phyloP scores from a whole-genome alignment of 1,284 basidiomycete species.

The Golubevia pallescens region DNA sequence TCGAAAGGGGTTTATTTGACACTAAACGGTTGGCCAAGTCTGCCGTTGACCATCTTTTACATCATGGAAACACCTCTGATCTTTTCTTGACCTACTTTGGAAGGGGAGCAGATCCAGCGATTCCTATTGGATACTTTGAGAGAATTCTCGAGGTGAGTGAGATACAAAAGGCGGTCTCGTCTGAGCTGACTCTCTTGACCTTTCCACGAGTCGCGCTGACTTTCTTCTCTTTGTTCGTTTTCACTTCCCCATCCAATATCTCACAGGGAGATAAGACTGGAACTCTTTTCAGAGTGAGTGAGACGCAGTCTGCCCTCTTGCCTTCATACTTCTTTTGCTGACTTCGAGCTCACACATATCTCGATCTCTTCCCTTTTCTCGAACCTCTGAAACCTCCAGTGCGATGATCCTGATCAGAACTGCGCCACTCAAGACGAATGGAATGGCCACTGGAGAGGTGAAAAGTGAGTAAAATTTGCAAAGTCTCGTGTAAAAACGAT shows the following conservation, averaged over 20 bases:
- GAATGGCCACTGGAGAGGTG: constrained; percentile 66
- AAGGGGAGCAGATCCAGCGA: constrained; percentile 45
- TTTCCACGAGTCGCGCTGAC: neutral
- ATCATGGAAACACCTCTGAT: constrained; percentile 59
- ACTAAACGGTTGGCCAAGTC: constrained; percentile 52
- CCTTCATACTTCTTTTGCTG: too few relatives aligned
- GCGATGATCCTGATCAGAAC: constrained; percentile 66
- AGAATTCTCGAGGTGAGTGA: constrained; percentile 35
- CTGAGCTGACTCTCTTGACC: too few relatives aligned
- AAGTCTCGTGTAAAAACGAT: neutral
- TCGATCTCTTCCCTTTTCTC: too few relatives aligned
- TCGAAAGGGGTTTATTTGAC: constrained; percentile 60
- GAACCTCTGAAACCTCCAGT: constrained; percentile 37
- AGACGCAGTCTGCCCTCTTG: too few relatives aligned
- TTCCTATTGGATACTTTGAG: constrained; percentile 56
- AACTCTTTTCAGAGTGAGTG: constrained; percentile 10
- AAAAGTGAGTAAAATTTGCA: constrained; percentile 43
- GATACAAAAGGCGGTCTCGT: too few relatives aligned
- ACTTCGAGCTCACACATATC: too few relatives aligned
- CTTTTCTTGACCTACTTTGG: constrained; percentile 66
- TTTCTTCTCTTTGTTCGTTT: neutral
- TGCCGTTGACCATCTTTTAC: constrained; percentile 57
- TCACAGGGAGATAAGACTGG: constrained; percentile 22
- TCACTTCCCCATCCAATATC: neutral
- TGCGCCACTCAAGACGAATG: constrained; percentile 55